Base-by-base conservation (phyloP, 257 asterid species). In the Buddleja alternifolia region DNA sequence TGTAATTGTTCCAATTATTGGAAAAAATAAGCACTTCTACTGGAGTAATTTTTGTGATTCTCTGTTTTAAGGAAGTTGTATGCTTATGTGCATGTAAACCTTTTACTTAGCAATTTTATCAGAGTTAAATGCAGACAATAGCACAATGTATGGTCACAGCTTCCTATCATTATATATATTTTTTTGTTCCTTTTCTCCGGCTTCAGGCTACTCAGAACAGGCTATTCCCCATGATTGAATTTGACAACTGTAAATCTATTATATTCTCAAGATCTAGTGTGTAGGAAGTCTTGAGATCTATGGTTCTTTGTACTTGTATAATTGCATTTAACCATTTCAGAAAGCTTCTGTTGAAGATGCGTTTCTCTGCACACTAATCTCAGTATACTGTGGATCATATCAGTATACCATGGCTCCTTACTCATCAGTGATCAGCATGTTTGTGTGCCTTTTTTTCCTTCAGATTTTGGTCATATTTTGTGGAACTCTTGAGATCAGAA, bases 391-490 rank as follows among this genome's bases (percentile, higher is more conserved):
- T 20, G 53, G 16, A 19, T 46, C 20, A 2, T 46, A 39, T 45
- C 42, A 7, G 5, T 56, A 8, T 4, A 11, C 4, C 24, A 10
- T 14, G 2, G 42, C 46, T 23, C 21, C n/a, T n/a, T n/a, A n/a
- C 34, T 29, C 34, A 10, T 25, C 9, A 12, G 34, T 40, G 32
- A 19, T 64, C 68, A 47, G 41, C 34, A 32, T 36, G 10, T 56
- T 64, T 48, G 14, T 15, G 24, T 68, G 45, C 25, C n/a, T 46
- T 10, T 39, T 40, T 58, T 19, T 41, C 15, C 44, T 36, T 52
- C 71, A 84, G 89, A 77, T 84, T 55, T 40, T 81, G 57, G 84
- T 60, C 21, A 51, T 84, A 60, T 84, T 84, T 63, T 63, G 76
- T 69, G 89, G 70, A 64, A 61, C 55, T 40, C 20, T 4, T 23